These are phyloP conservation scores for Ramicandelaber brevisporus DNA, from an alignment of 192 early-diverging fungal genomes.

Conservation along the genomic window DNA sequence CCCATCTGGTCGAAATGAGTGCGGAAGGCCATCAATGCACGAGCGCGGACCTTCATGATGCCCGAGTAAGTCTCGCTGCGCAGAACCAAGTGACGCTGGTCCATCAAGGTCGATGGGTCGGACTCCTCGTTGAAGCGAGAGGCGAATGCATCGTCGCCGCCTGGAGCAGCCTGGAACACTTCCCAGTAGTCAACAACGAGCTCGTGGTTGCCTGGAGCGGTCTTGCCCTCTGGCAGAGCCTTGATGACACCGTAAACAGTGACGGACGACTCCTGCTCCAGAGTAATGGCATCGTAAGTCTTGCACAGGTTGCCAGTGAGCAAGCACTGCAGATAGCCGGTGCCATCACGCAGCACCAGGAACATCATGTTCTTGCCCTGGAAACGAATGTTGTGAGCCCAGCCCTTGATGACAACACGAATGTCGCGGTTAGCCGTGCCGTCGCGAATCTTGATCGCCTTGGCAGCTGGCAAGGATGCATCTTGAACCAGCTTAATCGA, in stretches of 20 bases:
- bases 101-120: conserved; percentile 60
- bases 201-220: conserved; percentile 90
- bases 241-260: conserved; percentile 65
- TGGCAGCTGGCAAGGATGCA: conserved; percentile 37
- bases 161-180: conserved; percentile 73
- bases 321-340: conserved; percentile 82
- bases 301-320: conserved; percentile 77
- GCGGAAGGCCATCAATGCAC: conserved; percentile 84
- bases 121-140: conserved; percentile 78
- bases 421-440: conserved; percentile 30
- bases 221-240: conserved; percentile 76
- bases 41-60: conserved; percentile 62
- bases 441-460: conserved; percentile 56
- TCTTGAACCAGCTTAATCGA: conserved; percentile 51
- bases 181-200: conserved; percentile 90
- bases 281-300: conserved; percentile 75
- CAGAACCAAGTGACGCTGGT: conserved; percentile 91
- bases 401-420: conserved; percentile 72
- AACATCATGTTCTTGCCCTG: conserved; percentile 98
- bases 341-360: conserved; percentile 79
- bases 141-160: conserved; percentile 75
- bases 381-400: conserved; percentile 85
- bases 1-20: conserved; percentile 61
- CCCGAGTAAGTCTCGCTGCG: conserved; percentile 74
- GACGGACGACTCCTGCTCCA: conserved; percentile 85